Conservation (phyloP, 1,284 basidiomycete species). For the Ceratobasidium sp. region DNA sequence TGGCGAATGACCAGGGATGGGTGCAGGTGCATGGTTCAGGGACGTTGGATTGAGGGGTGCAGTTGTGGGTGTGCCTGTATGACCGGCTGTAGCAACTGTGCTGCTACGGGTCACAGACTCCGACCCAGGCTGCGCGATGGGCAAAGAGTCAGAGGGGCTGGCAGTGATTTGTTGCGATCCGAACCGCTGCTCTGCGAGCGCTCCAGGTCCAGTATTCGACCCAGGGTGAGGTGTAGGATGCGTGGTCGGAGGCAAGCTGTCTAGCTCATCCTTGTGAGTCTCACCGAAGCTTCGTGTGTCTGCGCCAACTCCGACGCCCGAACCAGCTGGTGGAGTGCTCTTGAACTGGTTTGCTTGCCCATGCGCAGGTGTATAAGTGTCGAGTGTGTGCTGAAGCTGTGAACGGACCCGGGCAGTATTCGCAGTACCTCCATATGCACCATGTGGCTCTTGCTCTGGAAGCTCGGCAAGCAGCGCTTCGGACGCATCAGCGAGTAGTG, state of each 20-base stretch:
- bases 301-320: constrained; percentile 59
- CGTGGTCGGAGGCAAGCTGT: constrained; percentile 57
- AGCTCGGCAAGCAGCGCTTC: constrained; percentile 71
- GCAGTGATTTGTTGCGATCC: constrained; percentile 35
- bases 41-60: constrained; percentile 67
- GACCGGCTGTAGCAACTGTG: constrained; percentile 27
- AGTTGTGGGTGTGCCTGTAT: constrained; percentile 50
- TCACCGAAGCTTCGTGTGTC: constrained; percentile 85
- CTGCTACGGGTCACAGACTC: constrained; percentile 20
- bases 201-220: constrained; percentile 18
- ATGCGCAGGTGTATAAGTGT: constrained; percentile 78
- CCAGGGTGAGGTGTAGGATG: constrained; percentile 25
- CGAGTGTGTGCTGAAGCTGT: constrained; percentile 80
- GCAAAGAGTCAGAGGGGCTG: constrained; percentile 4
- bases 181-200: constrained; percentile 36
- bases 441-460: constrained; percentile 72
- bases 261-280: constrained; percentile 80
- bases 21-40: constrained; percentile 71
- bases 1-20: constrained; percentile 61
- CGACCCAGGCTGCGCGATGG: constrained; percentile 8
- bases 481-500: constrained; percentile 77
- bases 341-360: constrained; percentile 55
- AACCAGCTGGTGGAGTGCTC: constrained; percentile 62
- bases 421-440: constrained; percentile 72
- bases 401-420: constrained; percentile 77